Evolutionary conservation across 805 yeast genomes (phyloP).

Genomic region (Cyberlindnera galapagoensis): DNA sequence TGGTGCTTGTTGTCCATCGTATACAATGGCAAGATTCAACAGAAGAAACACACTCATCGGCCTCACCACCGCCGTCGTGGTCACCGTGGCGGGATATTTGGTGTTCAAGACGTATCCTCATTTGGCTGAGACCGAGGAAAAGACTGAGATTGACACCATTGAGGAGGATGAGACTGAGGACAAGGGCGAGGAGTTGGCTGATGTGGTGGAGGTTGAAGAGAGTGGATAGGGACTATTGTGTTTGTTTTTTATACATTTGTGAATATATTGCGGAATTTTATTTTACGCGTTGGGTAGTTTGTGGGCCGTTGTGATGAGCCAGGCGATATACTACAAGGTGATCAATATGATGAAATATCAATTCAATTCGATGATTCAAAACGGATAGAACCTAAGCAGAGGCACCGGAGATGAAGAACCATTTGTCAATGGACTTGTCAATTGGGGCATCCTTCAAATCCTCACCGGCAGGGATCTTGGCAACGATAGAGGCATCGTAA

Average conservation of each 20-base stretch:
- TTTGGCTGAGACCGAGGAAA: conserved; percentile 4
- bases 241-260: too few relatives aligned
- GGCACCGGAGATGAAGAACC: conserved; percentile 95
- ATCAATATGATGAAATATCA: neutral
- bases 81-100: conserved; percentile 12
- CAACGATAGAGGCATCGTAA: conserved; percentile 39
- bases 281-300: too few relatives aligned
- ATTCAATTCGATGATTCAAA: too few relatives aligned
- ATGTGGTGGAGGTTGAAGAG: conserved; percentile 1
- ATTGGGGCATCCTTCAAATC: conserved; percentile 85
- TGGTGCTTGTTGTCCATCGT: too few relatives aligned
- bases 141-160: conserved; percentile 1
- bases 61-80: conserved; percentile 10
- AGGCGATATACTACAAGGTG: too few relatives aligned
- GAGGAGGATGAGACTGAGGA: neutral
- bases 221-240: too few relatives aligned
- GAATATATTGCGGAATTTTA: too few relatives aligned
- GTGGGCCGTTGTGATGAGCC: too few relatives aligned
- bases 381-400: conserved; percentile 34
- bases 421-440: conserved; percentile 93
- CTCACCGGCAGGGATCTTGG: conserved; percentile 62
- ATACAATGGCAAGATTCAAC: conserved; percentile 9
- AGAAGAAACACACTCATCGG: conserved; percentile 12
- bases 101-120: conserved; percentile 16
- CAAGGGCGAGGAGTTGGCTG: conserved; percentile 1